Evolutionary conservation across 768 basidiomycete species (phyloP).

Genomic region (Leccinum subgranulosum): DNA sequence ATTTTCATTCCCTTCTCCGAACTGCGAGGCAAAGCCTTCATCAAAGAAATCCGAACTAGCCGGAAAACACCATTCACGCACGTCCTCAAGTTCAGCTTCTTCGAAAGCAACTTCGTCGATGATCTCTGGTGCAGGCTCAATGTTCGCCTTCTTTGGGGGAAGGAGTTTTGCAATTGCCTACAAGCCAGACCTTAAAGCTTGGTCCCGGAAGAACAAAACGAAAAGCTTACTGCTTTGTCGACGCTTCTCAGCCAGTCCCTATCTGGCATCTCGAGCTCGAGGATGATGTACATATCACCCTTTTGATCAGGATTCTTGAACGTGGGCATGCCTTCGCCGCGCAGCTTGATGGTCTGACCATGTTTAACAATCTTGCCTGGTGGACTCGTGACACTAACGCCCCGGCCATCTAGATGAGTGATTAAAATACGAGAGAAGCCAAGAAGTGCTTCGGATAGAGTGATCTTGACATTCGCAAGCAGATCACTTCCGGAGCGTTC

Average conservation of each 20-base stretch:
- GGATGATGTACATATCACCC: constrained; percentile 80
- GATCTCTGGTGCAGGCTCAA: constrained; percentile 67
- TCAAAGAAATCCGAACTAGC: constrained; percentile 77
- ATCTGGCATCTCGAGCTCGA: constrained; percentile 88
- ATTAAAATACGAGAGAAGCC: constrained; percentile 93
- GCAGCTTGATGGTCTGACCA: constrained; percentile 69
- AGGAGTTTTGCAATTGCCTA: constrained; percentile 65
- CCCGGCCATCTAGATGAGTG: constrained; percentile 90
- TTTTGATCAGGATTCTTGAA: constrained; percentile 61
- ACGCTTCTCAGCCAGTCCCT: constrained; percentile 69
- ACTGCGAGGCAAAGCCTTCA: constrained; percentile 64
- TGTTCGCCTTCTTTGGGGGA: constrained; percentile 72
- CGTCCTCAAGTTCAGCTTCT: constrained; percentile 76
- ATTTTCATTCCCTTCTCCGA: constrained; percentile 67
- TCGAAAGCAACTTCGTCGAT: constrained; percentile 72
- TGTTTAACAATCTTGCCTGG: constrained; percentile 73
- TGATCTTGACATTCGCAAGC: constrained; percentile 76
- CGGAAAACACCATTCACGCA: constrained; percentile 77
- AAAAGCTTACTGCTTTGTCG: constrained; percentile 50
- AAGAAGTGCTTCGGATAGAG: constrained; percentile 89
- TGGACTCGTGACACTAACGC: constrained; percentile 75
- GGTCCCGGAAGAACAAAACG: too few species aligned
- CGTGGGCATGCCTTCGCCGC: constrained; percentile 88
- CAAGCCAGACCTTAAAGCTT: background rate
- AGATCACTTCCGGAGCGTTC: constrained; percentile 82